A percentile compares a stretch with the other conserved stretches of the same genome.
phyloP scores from a whole-genome alignment of 163 green algal species.

The Scenedesmus sp. region DNA sequence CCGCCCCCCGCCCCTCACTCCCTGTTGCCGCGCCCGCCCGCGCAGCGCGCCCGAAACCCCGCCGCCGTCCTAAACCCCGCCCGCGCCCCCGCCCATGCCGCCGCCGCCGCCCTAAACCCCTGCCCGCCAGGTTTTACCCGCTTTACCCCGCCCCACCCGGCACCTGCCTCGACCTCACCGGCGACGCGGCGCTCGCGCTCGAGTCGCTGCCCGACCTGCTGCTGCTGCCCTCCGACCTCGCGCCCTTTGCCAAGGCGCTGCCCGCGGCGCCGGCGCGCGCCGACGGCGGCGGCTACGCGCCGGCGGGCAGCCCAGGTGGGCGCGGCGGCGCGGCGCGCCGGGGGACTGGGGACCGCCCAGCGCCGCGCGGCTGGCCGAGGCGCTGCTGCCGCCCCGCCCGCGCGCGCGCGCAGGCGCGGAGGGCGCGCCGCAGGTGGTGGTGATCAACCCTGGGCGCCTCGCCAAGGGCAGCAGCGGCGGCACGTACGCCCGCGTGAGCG shows the following conservation, averaged over 20 bases:
- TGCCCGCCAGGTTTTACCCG: slow-evolving; percentile 35
- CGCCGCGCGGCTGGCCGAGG: no score
- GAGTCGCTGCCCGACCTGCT: slow-evolving; percentile 75
- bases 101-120: no score
- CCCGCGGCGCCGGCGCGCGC: slow-evolving; percentile 18
- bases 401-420: not conserved
- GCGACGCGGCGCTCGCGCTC: slow-evolving; percentile 62
- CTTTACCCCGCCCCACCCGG: slow-evolving; percentile 47
- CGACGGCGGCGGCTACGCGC: slow-evolving; percentile 2
- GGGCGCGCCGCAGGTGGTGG: slow-evolving; percentile 20
- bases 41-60: not conserved
- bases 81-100: no score
- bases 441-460: slow-evolving; percentile 78
- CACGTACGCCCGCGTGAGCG: slow-evolving; percentile 70
- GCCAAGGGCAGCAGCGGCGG: slow-evolving; percentile 69
- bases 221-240: slow-evolving; percentile 86
- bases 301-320: slow-evolving; percentile 1
- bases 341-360: not conserved
- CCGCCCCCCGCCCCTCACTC: no score
- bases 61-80: no score
- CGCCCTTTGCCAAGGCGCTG: slow-evolving; percentile 78
- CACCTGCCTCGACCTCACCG: slow-evolving; percentile 73
- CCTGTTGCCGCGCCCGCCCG: not conserved
- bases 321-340: no score
- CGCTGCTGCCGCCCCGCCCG: no score